A percentile compares a stretch with the other conserved stretches of the same genome.
Conservation (phyloP, 129 eudicot species). For the Chrysanthemum seticuspe region DNA sequence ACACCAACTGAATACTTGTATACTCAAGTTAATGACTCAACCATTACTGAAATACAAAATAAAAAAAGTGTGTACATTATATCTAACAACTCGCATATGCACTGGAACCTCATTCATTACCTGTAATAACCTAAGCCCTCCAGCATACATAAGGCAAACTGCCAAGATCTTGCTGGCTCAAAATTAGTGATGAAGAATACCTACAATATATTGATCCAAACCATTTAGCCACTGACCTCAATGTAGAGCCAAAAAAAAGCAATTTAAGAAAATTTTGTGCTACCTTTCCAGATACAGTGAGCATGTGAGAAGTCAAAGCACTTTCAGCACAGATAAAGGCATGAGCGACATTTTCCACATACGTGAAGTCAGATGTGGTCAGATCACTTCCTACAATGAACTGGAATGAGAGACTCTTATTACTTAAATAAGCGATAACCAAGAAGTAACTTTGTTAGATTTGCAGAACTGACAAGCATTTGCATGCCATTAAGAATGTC, state of each 20-base stretch:
- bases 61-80: too few species aligned
- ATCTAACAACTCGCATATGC: too few species aligned
- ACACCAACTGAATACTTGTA: not conserved
- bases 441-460: slow-evolving; percentile 2
- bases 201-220: slow-evolving; percentile 38
- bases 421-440: slow-evolving; percentile 45
- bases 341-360: slow-evolving; percentile 92
- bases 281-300: slow-evolving; percentile 82
- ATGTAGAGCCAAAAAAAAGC: not conserved
- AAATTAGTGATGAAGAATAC: slow-evolving; percentile 73
- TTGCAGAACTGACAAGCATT: slow-evolving; percentile 7
- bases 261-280: not conserved
- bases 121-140: slow-evolving; percentile 81
- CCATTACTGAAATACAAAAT: not conserved
- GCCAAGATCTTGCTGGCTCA: slow-evolving; percentile 74
- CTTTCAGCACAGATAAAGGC: slow-evolving; percentile 82
- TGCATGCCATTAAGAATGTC: not conserved
- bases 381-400: slow-evolving; percentile 84
- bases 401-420: slow-evolving; percentile 75
- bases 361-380: slow-evolving; percentile 71
- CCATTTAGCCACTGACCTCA: slow-evolving; percentile 11
- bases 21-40: not conserved
- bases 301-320: slow-evolving; percentile 56
- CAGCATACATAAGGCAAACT: slow-evolving; percentile 59
- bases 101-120: slow-evolving; percentile 28